Base-by-base conservation (phyloP, 805 yeast genomes). In the Saccharomycopsis javanensis region DNA sequence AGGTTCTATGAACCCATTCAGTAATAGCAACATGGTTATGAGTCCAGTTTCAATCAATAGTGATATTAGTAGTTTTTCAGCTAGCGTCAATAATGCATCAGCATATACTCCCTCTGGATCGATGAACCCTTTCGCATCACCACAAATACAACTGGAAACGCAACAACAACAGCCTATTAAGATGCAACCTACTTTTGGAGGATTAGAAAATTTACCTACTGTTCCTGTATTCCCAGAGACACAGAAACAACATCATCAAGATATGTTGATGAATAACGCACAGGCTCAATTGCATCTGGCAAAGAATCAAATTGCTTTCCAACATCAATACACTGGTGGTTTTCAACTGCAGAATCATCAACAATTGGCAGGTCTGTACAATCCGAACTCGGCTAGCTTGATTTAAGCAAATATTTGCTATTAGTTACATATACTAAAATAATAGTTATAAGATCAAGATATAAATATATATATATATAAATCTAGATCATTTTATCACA, bases 211-310 rank as follows among this genome's bases (percentile, higher is more conserved):
- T 54, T 67, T 85, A 50, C 84, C 84, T 8, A 85, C 90, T 0
- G 71, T 79, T 3, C 79, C 89, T 2, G 86, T 83, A 7, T 86
- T 84, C 64, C 88, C 88, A 0, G 82, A 82, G 63, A 82, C 87
- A 7, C 80, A 79, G 63, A 71, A 70, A 55, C 75, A 71, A 38
- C 45, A 35, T 25, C n/a, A 34, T 16, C 46, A 51, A 1, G 61
- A 60, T 30, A 20, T 15, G 27, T 18, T 23, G 20, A 28, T 57
- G 16, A 55, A 57, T 20, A 53, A 60, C 34, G 60, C 60, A 5
- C 57, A 52, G 4, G 27, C 23, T 1, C 59, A 57, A 33, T 53
- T 60, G 25, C 55, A 60, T 20, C 62, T 42, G 16, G 55, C 58
- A 16, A 57, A 53, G 42, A 31, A 27, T 16, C 62, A 59, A 52